Base-by-base conservation (phyloP, 2,329 filamentous ascomycete species). In the Calonectria multiphialidica region DNA sequence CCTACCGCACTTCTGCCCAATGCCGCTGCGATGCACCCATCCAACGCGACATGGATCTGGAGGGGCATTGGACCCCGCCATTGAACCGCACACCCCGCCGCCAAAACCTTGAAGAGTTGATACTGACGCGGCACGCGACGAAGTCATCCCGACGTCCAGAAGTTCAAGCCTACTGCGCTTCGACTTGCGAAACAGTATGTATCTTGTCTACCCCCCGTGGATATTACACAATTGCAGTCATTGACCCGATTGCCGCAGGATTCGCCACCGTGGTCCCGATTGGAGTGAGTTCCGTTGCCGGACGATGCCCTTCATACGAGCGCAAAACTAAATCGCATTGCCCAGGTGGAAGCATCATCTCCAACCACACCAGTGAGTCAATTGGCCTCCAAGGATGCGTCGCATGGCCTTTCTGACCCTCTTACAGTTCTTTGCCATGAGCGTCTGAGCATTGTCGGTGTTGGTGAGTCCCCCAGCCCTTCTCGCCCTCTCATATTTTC, bases 201-300 rank as follows among this genome's bases (percentile, higher is more conserved):
- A 2, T 16, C 33, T 53, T 37, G 8, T 28, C n/a, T 13, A n/a
- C 8, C 4, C 1, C n/a, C 8, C 10, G 25, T 6, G 2, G 16
- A 23, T 37, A 3, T 18, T 12, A 18, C 18, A 4, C 40, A 30
- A 28, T 25, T 28, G 25, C 35, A 18, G 57, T 42, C 68, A 70
- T 71, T 79, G 66, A 80, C 75, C 57, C 71, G 30, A 65, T 59
- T 68, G 69, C 47, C 47, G 45, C 84, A 97, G 95, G 83, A 91
- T 98, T 83, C 95, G 97, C 81, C 97, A 99, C 87, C 93, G 97
- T 86, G 97, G 97, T 80, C 97, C 97, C 81, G 97, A 99, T 89
- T 99, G 97, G 97, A 98, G 95, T 97, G 88, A 93, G 94, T 91
- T 59, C 66, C 55, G 67, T 65, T 62, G 23, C 13, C 23, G 25